Evolutionary conservation across 805 yeast genomes (phyloP), one percentile per base, ranked within the genome.

Genomic region (Priceomyces fermenticarens): DNA sequence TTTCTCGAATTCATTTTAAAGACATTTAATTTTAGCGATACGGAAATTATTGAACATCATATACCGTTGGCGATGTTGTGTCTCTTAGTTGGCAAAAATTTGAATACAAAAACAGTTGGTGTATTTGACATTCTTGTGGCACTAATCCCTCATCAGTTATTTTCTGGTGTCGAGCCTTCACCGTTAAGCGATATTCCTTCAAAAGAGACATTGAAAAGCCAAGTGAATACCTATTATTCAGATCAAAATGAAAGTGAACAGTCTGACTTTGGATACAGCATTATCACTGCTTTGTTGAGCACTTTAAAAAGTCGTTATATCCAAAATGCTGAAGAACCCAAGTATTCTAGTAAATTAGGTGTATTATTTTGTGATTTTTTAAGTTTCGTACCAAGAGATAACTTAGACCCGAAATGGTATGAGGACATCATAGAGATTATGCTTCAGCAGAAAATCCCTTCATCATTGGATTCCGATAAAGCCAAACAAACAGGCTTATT

Each of bases 21-120:
- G 15, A 74, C 75, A 39, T 91, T 88, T 65, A 78, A 86, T 47
- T 80, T 89, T 23, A 78, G 76, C 32, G 99, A 91, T 47, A 97
- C 89, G 50, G 98, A 89, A 46, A 88, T 88, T 85, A 62, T 83
- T 6, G 66, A 79, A 0, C 72, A 75, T 13, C 97, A 91, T 55
- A 65, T 85, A 6, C 97, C 98, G 0, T 60, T 88, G 32, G 72
- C 85, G 0, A 56, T 89, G 1, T 49, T 88, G 13, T 64, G 75
- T 1, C 43, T 73, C 2, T 54, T 84, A 15, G 42, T 68, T 3
- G 52, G 57, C 14, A 25, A 42, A 10, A 29, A 37, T 1, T 32
- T 52, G 5, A 45, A 40, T 9, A 32, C 15, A 2, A 38, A 59
- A 16, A 72, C 81, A 68, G 53, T 73, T 14, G 48, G 54, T 0